phyloP scores from a whole-genome alignment of 768 basidiomycete species.

The Calocera cornea region DNA sequence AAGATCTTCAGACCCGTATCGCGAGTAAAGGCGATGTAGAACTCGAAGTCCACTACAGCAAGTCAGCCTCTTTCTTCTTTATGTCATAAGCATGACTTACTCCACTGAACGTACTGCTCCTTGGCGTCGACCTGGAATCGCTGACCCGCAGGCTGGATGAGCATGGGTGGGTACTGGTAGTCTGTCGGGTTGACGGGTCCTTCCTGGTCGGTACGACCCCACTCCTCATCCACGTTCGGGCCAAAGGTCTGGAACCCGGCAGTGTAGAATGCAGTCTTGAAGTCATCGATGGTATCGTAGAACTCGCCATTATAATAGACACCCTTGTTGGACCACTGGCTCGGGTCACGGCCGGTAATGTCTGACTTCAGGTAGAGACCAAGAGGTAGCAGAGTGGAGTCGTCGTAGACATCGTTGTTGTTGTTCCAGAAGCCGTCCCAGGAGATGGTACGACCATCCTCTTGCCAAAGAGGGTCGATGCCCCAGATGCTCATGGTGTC shows the following conservation, averaged over 20 bases:
- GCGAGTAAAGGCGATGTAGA: constrained; percentile 18
- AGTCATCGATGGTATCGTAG: constrained; percentile 17
- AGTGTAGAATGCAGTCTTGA: constrained; percentile 19
- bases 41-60: constrained; percentile 12
- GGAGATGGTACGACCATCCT: constrained; percentile 15
- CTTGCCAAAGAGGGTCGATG: constrained; percentile 23
- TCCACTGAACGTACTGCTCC: constrained; percentile 18
- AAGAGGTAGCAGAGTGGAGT: constrained; percentile 18
- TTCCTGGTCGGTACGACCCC: constrained; percentile 17
- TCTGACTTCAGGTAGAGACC: constrained; percentile 15
- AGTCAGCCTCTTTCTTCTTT: not conserved
- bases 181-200: constrained; percentile 15
- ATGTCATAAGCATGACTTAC: not conserved
- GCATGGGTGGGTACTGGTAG: constrained; percentile 14
- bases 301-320: constrained; percentile 18
- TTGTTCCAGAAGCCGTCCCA: constrained; percentile 13
- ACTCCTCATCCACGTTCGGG: constrained; percentile 15
- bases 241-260: constrained; percentile 13
- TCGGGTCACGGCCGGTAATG: constrained; percentile 19
- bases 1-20: constrained; percentile 18
- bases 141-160: constrained; percentile 17
- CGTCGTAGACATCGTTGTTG: constrained; percentile 15
- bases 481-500: constrained; percentile 14
- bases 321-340: constrained; percentile 17
- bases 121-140: constrained; percentile 19